Conservation (phyloP, 2,329 filamentous ascomycete species). For the Orbilia brochopaga region DNA sequence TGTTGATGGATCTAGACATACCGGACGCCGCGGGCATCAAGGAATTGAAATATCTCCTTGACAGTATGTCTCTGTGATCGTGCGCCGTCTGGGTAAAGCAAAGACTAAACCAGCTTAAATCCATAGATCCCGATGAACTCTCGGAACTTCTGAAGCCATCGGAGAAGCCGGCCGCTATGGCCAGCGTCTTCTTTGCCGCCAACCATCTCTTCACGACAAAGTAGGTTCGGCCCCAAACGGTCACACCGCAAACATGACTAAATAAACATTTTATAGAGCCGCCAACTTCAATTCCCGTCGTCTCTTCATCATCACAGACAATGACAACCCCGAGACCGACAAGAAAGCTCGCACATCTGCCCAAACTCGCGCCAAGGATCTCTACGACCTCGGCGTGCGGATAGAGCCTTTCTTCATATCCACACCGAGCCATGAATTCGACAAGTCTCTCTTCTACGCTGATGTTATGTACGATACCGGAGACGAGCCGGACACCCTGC, state of each 20-base stretch:
- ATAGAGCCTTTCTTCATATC: slow-evolving; percentile 95
- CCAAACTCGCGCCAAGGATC: slow-evolving; percentile 85
- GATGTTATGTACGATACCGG: slow-evolving; percentile 81
- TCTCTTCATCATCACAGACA: slow-evolving; percentile 94
- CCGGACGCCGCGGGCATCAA: slow-evolving; percentile 88
- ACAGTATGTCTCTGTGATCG: slow-evolving; percentile 57
- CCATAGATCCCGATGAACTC: slow-evolving; percentile 71
- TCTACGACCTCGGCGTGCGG: slow-evolving; percentile 88
- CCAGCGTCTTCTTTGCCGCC: slow-evolving; percentile 88
- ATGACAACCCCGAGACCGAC: slow-evolving; percentile 81
- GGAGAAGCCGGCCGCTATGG: slow-evolving; percentile 75
- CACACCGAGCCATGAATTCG: slow-evolving; percentile 71
- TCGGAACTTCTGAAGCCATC: slow-evolving; percentile 73
- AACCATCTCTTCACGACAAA: slow-evolving; percentile 97
- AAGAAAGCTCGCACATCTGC: slow-evolving; percentile 77
- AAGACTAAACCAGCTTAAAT: neutral
- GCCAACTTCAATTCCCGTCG: slow-evolving; percentile 91
- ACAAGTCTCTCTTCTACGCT: slow-evolving; percentile 87
- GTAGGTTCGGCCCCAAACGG: slow-evolving; percentile 3
- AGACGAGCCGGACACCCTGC: slow-evolving; percentile 59
- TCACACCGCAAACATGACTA: slow-evolving; percentile 9
- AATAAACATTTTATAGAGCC: slow-evolving; percentile 61
- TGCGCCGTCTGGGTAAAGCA: neutral
- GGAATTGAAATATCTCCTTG: slow-evolving; percentile 73
- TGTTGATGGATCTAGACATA: slow-evolving; percentile 85